Conservation (phyloP, 2,329 filamentous ascomycete genomes). For the Diaporthe sp. region DNA sequence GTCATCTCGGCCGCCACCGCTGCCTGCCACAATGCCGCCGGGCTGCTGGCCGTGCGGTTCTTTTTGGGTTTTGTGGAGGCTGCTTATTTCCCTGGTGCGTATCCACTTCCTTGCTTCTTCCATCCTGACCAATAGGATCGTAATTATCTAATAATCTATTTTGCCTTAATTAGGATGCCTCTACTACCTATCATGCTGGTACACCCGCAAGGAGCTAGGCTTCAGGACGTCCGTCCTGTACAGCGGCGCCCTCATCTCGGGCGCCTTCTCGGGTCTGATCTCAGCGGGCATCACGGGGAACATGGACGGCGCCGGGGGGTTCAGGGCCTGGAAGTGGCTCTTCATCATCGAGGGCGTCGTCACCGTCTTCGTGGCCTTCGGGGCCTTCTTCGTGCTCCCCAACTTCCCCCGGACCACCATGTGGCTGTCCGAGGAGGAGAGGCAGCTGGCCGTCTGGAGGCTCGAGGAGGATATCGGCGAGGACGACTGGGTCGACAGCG, state of each 20-base stretch:
- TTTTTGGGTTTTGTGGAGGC: slow-evolving; percentile 56
- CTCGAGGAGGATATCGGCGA: slow-evolving; percentile 73
- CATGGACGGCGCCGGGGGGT: slow-evolving; percentile 64
- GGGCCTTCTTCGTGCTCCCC: slow-evolving; percentile 66
- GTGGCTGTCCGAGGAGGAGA: slow-evolving; percentile 68
- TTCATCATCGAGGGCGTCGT: slow-evolving; percentile 74
- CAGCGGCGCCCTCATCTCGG: slow-evolving; percentile 72
- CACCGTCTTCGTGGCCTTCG: slow-evolving; percentile 66
- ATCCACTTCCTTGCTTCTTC: too few relatives aligned
- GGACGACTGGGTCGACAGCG: slow-evolving; percentile 68
- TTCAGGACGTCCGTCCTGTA: slow-evolving; percentile 66
- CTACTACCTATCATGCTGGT: slow-evolving; percentile 71
- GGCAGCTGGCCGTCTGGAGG: slow-evolving; percentile 67
- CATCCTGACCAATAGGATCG: too few relatives aligned
- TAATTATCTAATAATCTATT: not conserved
- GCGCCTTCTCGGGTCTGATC: slow-evolving; percentile 72
- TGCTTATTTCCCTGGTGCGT: slow-evolving; percentile 43
- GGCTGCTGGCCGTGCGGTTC: slow-evolving; percentile 53
- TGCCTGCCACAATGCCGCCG: slow-evolving; percentile 46
- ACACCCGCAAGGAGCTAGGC: slow-evolving; percentile 72
- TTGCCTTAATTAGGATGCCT: slow-evolving; percentile 52
- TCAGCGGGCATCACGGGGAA: slow-evolving; percentile 69
- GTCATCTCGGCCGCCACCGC: slow-evolving; percentile 56
- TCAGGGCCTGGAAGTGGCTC: slow-evolving; percentile 72
- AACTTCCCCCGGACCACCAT: slow-evolving; percentile 47